Evolutionary conservation across 441 rosid genomes (phyloP).

Genomic region (Bocquillonia castaneifolia): DNA sequence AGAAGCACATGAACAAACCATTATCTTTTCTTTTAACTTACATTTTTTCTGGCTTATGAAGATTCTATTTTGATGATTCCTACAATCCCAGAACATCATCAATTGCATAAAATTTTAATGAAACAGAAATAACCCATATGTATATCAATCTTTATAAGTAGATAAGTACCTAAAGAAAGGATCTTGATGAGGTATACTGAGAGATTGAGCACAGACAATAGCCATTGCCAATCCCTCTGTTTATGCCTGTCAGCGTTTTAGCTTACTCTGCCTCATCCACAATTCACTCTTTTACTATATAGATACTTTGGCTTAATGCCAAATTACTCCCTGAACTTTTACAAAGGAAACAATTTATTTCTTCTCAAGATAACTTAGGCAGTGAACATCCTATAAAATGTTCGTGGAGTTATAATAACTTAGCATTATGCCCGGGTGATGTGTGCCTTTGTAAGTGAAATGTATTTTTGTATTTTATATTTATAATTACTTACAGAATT

Average conservation of each 20-base stretch:
- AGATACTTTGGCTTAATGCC: background rate
- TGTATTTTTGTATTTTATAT: no score
- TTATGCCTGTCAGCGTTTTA: background rate
- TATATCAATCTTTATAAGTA: background rate
- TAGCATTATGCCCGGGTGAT: no score
- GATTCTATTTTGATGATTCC: slow-evolving; percentile 33
- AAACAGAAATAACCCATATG: background rate
- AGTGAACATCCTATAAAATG: no score
- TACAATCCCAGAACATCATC: slow-evolving; percentile 19
- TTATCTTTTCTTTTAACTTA: slow-evolving; percentile 30
- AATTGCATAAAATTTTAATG: background rate
- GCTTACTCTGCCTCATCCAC: slow-evolving; percentile 18
- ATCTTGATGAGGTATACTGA: slow-evolving; percentile 25
- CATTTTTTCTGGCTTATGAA: slow-evolving; percentile 38
- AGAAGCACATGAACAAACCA: slow-evolving; percentile 29
- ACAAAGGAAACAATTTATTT: background rate
- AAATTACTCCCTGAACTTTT: background rate
- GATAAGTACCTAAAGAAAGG: slow-evolving; percentile 38
- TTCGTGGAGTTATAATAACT: no score
- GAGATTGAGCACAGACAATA: slow-evolving; percentile 39
- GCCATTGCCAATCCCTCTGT: slow-evolving; percentile 29
- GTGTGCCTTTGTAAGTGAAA: no score
- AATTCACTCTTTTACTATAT: background rate
- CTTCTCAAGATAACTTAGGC: no score
- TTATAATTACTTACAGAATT: no score